Evolutionary conservation across 345 rosid species (phyloP).

Genomic region (Salix brachista): DNA sequence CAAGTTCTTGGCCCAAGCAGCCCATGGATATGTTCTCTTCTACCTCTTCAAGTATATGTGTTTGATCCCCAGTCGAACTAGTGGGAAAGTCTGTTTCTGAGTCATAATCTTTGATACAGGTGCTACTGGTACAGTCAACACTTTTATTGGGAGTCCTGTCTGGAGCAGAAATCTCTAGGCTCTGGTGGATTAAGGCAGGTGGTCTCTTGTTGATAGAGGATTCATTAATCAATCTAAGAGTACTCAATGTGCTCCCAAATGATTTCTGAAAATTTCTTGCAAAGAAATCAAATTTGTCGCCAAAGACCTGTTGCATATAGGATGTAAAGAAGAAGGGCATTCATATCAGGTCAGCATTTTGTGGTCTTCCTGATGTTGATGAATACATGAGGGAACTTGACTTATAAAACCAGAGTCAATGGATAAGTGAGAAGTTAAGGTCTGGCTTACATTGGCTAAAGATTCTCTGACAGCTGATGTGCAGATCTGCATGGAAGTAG

Average conservation of each 20-base stretch:
- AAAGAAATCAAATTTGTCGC: constrained; percentile 60
- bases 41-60: constrained; percentile 29
- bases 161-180: constrained; percentile 23
- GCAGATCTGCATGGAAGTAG: constrained; percentile 63
- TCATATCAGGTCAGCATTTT: constrained; percentile 20
- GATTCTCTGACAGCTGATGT: constrained; percentile 81
- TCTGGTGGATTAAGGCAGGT: constrained; percentile 16
- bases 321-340: constrained; percentile 20
- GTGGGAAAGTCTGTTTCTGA: constrained; percentile 31
- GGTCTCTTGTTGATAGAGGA: constrained; percentile 31
- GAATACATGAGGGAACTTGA: constrained; percentile 25
- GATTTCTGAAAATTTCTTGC: constrained; percentile 71
- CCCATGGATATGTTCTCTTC: constrained; percentile 26
- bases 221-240: constrained; percentile 62
- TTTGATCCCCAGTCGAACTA: constrained; percentile 21
- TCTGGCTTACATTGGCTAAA: constrained; percentile 75
- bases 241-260: constrained; percentile 75
- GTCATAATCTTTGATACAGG: constrained; percentile 21
- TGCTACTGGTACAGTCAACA: constrained; percentile 14
- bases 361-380: background rate
- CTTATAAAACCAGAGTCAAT: constrained; percentile 38
- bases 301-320: constrained; percentile 60
- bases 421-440: constrained; percentile 33
- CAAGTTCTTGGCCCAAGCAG: constrained; percentile 37
- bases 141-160: constrained; percentile 10